phyloP scores from a whole-genome alignment of 345 rosid species.

The Ceriops decandra region DNA sequence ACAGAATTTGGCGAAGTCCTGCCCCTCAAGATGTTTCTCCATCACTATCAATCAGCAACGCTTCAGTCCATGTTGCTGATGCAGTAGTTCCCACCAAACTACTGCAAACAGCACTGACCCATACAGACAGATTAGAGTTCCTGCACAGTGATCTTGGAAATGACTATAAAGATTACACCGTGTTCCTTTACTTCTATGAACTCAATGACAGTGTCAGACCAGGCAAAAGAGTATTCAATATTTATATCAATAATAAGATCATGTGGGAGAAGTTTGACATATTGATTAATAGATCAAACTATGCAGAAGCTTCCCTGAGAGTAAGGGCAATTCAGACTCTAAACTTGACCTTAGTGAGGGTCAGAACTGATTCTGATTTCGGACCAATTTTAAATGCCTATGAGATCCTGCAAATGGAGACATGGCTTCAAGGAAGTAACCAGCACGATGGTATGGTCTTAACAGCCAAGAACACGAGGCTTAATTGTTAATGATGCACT shows the following conservation, averaged over 20 bases:
- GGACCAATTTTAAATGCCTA: constrained; percentile 68
- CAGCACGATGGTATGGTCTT: constrained; percentile 39
- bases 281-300: constrained; percentile 34
- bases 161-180: constrained; percentile 32
- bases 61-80: constrained; percentile 2
- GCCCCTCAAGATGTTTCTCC: constrained; percentile 6
- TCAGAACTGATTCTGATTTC: constrained; percentile 27
- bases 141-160: constrained; percentile 26
- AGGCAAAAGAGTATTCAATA: constrained; percentile 50
- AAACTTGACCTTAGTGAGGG: constrained; percentile 52
- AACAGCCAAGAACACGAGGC: neutral
- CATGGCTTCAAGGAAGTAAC: constrained; percentile 31
- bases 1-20: constrained; percentile 52
- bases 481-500: neutral
- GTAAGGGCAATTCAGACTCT: constrained; percentile 41
- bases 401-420: constrained; percentile 48
- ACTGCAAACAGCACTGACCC: constrained; percentile 43
- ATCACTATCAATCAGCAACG: constrained; percentile 11
- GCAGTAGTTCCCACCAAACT: constrained; percentile 41
- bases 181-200: constrained; percentile 70
- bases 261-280: constrained; percentile 35
- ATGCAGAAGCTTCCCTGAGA: constrained; percentile 29
- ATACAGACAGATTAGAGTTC: constrained; percentile 35
- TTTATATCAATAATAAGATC: constrained; percentile 40
- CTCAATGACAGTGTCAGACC: constrained; percentile 28